phyloP scores from a whole-genome alignment of 2,329 filamentous ascomycete genomes.

The Ophiostoma piceae region DNA sequence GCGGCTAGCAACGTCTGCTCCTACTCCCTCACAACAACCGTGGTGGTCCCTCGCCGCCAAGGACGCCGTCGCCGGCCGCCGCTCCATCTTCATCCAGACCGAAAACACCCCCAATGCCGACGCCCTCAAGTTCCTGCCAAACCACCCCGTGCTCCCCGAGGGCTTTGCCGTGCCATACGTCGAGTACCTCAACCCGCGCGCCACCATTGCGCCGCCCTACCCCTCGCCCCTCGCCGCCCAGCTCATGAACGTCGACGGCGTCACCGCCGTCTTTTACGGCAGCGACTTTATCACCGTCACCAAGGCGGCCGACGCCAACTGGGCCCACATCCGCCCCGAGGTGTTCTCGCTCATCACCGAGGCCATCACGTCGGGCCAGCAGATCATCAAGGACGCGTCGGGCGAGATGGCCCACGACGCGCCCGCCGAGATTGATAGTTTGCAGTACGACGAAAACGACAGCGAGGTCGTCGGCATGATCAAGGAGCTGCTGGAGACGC shows the following conservation, averaged over 20 bases:
- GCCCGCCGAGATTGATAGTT: slow-evolving; percentile 56
- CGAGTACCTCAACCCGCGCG: slow-evolving; percentile 85
- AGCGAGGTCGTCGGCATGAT: slow-evolving; percentile 97
- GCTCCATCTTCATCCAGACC: slow-evolving; percentile 96
- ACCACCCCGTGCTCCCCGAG: slow-evolving; percentile 76
- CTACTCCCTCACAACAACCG: slow-evolving; percentile 25
- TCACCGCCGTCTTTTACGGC: slow-evolving; percentile 93
- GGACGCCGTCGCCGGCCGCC: slow-evolving; percentile 37
- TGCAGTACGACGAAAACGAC: slow-evolving; percentile 84
- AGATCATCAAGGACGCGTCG: slow-evolving; percentile 58
- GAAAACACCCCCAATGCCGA: slow-evolving; percentile 92
- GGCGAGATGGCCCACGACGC: slow-evolving; percentile 33
- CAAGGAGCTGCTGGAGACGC: slow-evolving; percentile 91
- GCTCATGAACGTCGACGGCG: slow-evolving; percentile 87
- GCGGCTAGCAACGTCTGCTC: slow-evolving; percentile 31
- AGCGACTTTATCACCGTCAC: slow-evolving; percentile 95
- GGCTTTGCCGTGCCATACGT: slow-evolving; percentile 69
- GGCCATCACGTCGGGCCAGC: slow-evolving; percentile 75
- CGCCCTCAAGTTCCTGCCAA: slow-evolving; percentile 92
- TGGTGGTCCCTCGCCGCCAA: slow-evolving; percentile 26
- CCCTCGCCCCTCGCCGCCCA: slow-evolving; percentile 86
- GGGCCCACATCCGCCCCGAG: slow-evolving; percentile 93
- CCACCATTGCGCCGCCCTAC: slow-evolving; percentile 81
- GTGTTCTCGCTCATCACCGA: slow-evolving; percentile 94
- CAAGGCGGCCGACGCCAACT: slow-evolving; percentile 80